phyloP scores from a whole-genome alignment of 371 early-diverging fungal species.

The Lichtheimia hyalospora region DNA sequence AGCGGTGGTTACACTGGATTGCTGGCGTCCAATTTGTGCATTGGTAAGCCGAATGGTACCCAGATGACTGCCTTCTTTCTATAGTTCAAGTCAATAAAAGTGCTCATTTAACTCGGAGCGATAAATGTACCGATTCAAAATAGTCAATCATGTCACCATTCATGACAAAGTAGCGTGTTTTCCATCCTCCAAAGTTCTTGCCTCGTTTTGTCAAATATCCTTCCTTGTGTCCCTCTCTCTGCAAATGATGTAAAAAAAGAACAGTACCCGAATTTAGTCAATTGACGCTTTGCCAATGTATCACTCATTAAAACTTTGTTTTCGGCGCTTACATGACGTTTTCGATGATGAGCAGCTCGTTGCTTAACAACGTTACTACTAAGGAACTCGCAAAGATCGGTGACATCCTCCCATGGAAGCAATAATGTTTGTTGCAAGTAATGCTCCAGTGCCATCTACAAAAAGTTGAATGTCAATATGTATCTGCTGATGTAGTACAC shows the following conservation, averaged over 20 bases:
- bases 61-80: conserved; percentile 64
- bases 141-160: conserved; percentile 65
- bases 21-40: conserved; percentile 51
- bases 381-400: conserved; percentile 76
- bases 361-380: conserved; percentile 65
- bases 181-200: conserved; percentile 89
- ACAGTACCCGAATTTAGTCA: not conserved
- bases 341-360: not conserved
- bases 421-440: conserved; percentile 71
- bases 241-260: not conserved
- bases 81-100: conserved; percentile 1
- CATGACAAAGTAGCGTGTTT: conserved; percentile 75
- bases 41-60: conserved; percentile 52
- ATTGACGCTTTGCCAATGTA: conserved; percentile 5
- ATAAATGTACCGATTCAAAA: conserved; percentile 60
- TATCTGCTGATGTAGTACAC: not conserved
- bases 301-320: conserved; percentile 1
- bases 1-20: conserved; percentile 24
- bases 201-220: conserved; percentile 87
- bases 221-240: conserved; percentile 40
- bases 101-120: not conserved
- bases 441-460: conserved; percentile 67
- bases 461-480: not conserved
- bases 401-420: conserved; percentile 59
- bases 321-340: conserved; percentile 10